These are phyloP conservation scores for Solanum virginianum DNA, from an alignment of 257 asterid species.

Conservation along the genomic window DNA sequence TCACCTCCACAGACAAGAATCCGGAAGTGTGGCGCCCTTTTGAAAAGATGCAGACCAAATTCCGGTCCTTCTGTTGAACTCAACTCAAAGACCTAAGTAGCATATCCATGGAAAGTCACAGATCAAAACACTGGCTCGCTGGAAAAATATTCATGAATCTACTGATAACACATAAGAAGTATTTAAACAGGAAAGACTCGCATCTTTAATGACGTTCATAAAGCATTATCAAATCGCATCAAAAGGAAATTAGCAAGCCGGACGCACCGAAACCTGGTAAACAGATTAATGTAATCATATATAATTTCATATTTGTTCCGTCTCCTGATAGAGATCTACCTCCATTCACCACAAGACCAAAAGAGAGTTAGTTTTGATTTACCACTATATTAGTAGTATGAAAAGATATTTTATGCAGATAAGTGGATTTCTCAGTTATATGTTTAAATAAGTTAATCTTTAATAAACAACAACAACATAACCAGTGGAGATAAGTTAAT, in stretches of 20 bases:
- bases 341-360: neutral
- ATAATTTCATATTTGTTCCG: neutral
- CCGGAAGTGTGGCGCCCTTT: slow-evolving; percentile 84
- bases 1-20: slow-evolving; percentile 96
- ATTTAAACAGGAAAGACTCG: neutral
- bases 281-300: neutral
- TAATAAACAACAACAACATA: neutral
- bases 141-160: neutral
- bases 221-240: neutral
- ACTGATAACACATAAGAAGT: neutral
- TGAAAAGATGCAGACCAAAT: slow-evolving; percentile 74
- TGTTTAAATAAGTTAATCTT: neutral
- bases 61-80: slow-evolving; percentile 91
- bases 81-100: slow-evolving; percentile 59
- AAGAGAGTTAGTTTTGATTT: neutral
- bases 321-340: neutral
- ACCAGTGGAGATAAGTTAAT: neutral
- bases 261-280: neutral
- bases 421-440: neutral
- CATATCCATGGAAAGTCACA: neutral
- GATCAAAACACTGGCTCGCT: neutral
- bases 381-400: neutral
- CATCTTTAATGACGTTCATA: neutral
- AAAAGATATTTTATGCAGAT: neutral
- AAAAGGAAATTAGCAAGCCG: neutral